Conservation (phyloP, 441 rosid genomes). For the Populus trichocarpa region DNA sequence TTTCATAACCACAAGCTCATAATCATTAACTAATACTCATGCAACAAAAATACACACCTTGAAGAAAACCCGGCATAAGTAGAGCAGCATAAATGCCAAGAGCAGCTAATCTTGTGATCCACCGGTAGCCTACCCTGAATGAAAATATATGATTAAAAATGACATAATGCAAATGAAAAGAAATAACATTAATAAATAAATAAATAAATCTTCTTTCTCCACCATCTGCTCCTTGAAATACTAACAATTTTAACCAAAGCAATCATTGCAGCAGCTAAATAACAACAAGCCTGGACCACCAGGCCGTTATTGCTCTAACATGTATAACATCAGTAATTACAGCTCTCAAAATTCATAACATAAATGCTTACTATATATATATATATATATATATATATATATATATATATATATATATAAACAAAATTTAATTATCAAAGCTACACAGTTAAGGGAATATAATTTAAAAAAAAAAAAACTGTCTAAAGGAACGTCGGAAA, state of each 20-base stretch:
- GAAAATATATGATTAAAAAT: slow-evolving; percentile 33
- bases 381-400: no score
- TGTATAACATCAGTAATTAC: background rate
- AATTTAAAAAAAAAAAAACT: no score
- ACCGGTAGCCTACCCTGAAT: slow-evolving; percentile 92
- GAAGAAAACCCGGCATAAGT: slow-evolving; percentile 95
- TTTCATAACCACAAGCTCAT: background rate
- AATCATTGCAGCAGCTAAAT: slow-evolving; percentile 2
- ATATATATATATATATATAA: no score
- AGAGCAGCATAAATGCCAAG: slow-evolving; percentile 54
- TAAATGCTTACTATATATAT: no score
- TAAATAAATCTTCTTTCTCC: background rate
- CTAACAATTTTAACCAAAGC: slow-evolving; percentile 1
- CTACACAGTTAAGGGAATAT: background rate
- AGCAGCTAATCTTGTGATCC: slow-evolving; percentile 55
- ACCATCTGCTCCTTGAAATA: background rate
- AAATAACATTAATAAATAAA: background rate
- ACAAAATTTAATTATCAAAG: background rate
- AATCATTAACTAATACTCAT: background rate
- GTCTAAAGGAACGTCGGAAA: background rate
- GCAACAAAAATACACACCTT: slow-evolving; percentile 45
- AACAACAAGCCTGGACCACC: slow-evolving; percentile 6
- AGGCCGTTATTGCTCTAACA: background rate
- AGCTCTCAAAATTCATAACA: background rate
- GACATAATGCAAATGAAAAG: slow-evolving; percentile 2